Percentiles rank a stretch among this genome's conserved stretches.
Conservation (phyloP, 2,329 filamentous ascomycete genomes). For the Curvularia hawaiiensis region DNA sequence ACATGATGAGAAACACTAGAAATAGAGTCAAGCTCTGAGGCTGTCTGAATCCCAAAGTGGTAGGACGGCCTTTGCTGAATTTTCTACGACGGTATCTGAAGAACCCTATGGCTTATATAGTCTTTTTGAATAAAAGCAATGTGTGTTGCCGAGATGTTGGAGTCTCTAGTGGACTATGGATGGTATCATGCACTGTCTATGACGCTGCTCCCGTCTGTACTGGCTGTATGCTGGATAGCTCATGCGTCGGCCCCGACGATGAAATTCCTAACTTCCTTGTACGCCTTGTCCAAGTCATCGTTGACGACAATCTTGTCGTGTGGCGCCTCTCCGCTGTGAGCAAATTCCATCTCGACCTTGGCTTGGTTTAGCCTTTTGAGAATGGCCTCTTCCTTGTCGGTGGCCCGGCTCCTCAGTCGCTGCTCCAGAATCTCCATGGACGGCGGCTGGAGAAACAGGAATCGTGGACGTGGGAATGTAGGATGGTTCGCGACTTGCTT, state of each 20-base stretch:
- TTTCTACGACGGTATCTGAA: constrained; percentile 57
- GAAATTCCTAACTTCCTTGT: constrained; percentile 56
- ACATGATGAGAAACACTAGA: constrained; percentile 83
- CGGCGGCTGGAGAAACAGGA: constrained; percentile 84
- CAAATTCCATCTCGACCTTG: constrained; percentile 51
- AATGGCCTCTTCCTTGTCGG: constrained; percentile 56
- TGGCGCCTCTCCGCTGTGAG: constrained; percentile 47
- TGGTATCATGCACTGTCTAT: constrained; percentile 17
- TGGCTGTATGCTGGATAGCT: constrained; percentile 1
- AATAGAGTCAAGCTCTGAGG: constrained; percentile 99
- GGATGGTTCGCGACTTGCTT: constrained; percentile 84
- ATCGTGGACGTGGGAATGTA: constrained; percentile 71
- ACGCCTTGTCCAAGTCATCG: constrained; percentile 57
- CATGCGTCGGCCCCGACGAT: constrained; percentile 50
- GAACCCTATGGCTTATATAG: constrained; percentile 45
- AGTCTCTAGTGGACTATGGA: not conserved
- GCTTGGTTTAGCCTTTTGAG: constrained; percentile 55
- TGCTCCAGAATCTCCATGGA: constrained; percentile 74
- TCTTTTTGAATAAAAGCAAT: constrained; percentile 4
- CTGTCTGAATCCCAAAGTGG: constrained; percentile 53
- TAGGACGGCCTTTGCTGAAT: constrained; percentile 49
- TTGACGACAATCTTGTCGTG: constrained; percentile 61
- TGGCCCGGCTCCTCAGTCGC: constrained; percentile 51
- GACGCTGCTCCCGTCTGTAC: not conserved
- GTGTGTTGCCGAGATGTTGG: not conserved